A percentile compares a stretch with the other conserved stretches of the same genome.
Conservation (phyloP, 1,284 basidiomycete genomes). For the Pterula multifida region DNA sequence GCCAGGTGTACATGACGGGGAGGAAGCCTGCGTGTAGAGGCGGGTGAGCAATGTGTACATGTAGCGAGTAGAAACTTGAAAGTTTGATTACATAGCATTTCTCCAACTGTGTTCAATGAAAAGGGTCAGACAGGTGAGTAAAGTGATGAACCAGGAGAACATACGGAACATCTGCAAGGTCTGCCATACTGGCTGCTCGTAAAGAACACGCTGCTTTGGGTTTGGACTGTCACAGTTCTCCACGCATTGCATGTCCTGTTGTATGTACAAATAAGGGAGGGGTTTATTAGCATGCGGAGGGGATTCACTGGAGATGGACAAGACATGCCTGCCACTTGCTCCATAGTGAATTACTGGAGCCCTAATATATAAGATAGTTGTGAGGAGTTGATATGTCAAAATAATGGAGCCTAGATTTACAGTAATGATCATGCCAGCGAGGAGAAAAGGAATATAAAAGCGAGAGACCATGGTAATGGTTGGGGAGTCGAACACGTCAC, state of each 20-base stretch:
- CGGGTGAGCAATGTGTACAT: slow-evolving; percentile 11
- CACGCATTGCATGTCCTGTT: slow-evolving; percentile 93
- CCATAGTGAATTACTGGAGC: slow-evolving; percentile 72
- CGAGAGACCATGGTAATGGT: slow-evolving; percentile 34
- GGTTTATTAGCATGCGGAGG: slow-evolving; percentile 11
- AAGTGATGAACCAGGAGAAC: slow-evolving; percentile 21
- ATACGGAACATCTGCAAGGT: slow-evolving; percentile 87
- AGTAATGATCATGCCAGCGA: slow-evolving; percentile 74
- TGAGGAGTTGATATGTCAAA: not conserved
- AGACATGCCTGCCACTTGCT: slow-evolving; percentile 61
- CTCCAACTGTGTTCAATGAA: slow-evolving; percentile 48
- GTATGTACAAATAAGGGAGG: no score
- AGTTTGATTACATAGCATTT: slow-evolving; percentile 72
- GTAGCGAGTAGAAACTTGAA: slow-evolving; percentile 18
- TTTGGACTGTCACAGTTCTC: slow-evolving; percentile 38
- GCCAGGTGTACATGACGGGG: slow-evolving; percentile 65
- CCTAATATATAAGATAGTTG: slow-evolving; percentile 26
- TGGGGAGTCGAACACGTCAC: not conserved
- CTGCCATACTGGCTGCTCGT: slow-evolving; percentile 91
- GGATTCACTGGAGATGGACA: slow-evolving; percentile 1
- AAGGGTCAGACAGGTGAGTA: slow-evolving; percentile 6
- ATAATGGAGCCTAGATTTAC: slow-evolving; percentile 22
- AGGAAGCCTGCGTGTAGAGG: slow-evolving; percentile 53
- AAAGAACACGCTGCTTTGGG: slow-evolving; percentile 18
- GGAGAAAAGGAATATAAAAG: slow-evolving; percentile 32